Percentiles rank a stretch among this genome's conserved stretches.
Conservation (phyloP, 208 protist genomes). For the Crithidia acanthocephali region DNA sequence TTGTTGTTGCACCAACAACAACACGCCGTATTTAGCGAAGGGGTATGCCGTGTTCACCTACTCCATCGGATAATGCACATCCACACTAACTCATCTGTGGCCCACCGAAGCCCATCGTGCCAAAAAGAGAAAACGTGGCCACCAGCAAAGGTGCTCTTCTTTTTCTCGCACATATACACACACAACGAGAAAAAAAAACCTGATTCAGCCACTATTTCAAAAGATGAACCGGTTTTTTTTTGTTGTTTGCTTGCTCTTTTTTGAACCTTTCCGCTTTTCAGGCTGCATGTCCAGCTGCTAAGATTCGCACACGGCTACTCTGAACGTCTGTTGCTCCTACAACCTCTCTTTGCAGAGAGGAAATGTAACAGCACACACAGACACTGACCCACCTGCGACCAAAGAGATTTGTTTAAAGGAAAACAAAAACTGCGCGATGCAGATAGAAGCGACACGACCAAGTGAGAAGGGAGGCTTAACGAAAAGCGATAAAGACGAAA, state of each 20-base stretch:
- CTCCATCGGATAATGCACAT: no score
- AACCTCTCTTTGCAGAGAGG: neutral
- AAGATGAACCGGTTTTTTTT: neutral
- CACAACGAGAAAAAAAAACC: no score
- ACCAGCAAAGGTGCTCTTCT: no score
- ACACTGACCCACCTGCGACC: neutral
- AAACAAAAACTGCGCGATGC: constrained; percentile 1
- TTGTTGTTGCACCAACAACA: no score
- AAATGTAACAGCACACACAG: neutral
- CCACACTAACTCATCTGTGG: no score
- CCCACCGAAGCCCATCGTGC: no score
- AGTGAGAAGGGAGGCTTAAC: neutral
- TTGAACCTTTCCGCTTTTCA: constrained; percentile 7
- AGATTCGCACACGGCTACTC: constrained; percentile 12
- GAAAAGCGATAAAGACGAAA: neutral
- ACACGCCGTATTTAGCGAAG: no score
- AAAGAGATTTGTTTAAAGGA: neutral
- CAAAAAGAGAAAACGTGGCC: no score
- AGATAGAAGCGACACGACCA: constrained; percentile 32
- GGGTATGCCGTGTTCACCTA: no score
- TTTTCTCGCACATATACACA: no score
- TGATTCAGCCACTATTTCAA: no score
- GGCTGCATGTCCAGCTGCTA: neutral
- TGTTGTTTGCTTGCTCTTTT: neutral
- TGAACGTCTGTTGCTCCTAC: neutral